These are phyloP conservation scores for Hyaloperonospora brassicae DNA, from an alignment of 352 stramenopile species.

Conservation along the genomic window DNA sequence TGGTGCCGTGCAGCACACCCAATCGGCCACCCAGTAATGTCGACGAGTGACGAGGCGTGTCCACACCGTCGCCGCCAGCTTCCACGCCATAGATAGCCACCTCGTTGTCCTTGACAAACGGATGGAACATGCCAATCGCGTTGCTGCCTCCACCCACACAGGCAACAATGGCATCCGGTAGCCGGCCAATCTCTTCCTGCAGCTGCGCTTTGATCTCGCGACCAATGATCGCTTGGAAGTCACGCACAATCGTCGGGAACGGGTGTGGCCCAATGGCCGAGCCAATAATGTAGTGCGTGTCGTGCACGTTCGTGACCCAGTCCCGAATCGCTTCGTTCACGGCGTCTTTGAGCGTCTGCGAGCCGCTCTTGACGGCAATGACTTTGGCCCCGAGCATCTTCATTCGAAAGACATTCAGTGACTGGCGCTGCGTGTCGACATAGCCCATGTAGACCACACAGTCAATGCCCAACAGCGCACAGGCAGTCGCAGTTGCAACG, in stretches of 20 bases:
- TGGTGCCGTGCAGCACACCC: constrained; percentile 95
- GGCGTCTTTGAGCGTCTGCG: constrained; percentile 96
- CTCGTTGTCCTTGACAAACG: constrained; percentile 90
- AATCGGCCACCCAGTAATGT: constrained; percentile 61
- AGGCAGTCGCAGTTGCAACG: constrained; percentile 95
- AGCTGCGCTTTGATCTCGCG: constrained; percentile 91
- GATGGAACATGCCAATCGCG: constrained; percentile 98
- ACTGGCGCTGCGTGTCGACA: constrained; percentile 95
- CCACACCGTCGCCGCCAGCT: constrained; percentile 91
- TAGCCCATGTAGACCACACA: constrained; percentile 99
- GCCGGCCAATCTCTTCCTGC: constrained; percentile 89
- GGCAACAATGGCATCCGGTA: constrained; percentile 94
- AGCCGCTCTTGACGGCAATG: constrained; percentile 93
- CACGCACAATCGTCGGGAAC: constrained; percentile 97
- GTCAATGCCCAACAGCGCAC: constrained; percentile 92
- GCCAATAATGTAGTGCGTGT: constrained; percentile 98
- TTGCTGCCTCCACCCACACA: constrained; percentile 98
- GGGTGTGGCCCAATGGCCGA: constrained; percentile 96
- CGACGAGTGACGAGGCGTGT: constrained; percentile 66
- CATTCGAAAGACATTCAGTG: constrained; percentile 98
- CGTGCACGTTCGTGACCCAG: constrained; percentile 97
- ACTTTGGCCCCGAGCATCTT: constrained; percentile 99
- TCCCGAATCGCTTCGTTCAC: constrained; percentile 98
- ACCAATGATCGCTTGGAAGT: constrained; percentile 96
- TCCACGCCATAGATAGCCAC: constrained; percentile 95